Conservation (phyloP, 2,329 filamentous ascomycete species). For the Phialocephala subalpina region DNA sequence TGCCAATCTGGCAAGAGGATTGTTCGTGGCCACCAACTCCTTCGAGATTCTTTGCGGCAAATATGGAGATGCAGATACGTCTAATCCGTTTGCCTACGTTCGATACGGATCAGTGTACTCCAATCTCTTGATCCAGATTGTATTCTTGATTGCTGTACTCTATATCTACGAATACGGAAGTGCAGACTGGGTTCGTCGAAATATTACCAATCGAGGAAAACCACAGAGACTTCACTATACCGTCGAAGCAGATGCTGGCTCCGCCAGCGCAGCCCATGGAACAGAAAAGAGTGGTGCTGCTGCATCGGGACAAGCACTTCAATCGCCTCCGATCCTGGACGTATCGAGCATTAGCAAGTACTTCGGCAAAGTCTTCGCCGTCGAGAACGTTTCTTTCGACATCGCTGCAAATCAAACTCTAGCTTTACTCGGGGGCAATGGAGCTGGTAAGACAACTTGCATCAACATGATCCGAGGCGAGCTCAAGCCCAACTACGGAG, state of each 20-base stretch:
- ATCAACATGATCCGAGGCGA: constrained; percentile 73
- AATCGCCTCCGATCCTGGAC: constrained; percentile 58
- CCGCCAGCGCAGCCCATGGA: constrained; percentile 20
- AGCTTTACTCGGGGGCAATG: constrained; percentile 70
- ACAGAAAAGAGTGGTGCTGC: constrained; percentile 42
- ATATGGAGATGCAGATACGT: constrained; percentile 34
- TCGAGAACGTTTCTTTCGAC: constrained; percentile 70
- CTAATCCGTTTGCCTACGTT: constrained; percentile 32
- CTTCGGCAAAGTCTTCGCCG: constrained; percentile 65
- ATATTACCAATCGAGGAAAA: constrained; percentile 33
- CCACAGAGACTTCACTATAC: constrained; percentile 38
- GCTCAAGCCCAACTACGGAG: constrained; percentile 62
- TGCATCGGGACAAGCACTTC: constrained; percentile 31
- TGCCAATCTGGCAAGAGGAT: constrained; percentile 62
- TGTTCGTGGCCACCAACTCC: constrained; percentile 56
- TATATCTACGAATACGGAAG: constrained; percentile 39
- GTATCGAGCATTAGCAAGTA: constrained; percentile 67
- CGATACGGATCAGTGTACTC: constrained; percentile 39
- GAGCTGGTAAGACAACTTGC: constrained; percentile 71
- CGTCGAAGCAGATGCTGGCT: constrained; percentile 38
- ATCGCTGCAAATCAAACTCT: constrained; percentile 68
- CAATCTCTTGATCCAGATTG: constrained; percentile 39
- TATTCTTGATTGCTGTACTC: constrained; percentile 33
- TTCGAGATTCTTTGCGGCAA: constrained; percentile 39
- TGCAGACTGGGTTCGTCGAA: constrained; percentile 36